These are phyloP conservation scores for Castanea mollissima DNA, from an alignment of 306 rosid species.

Conservation along the genomic window DNA sequence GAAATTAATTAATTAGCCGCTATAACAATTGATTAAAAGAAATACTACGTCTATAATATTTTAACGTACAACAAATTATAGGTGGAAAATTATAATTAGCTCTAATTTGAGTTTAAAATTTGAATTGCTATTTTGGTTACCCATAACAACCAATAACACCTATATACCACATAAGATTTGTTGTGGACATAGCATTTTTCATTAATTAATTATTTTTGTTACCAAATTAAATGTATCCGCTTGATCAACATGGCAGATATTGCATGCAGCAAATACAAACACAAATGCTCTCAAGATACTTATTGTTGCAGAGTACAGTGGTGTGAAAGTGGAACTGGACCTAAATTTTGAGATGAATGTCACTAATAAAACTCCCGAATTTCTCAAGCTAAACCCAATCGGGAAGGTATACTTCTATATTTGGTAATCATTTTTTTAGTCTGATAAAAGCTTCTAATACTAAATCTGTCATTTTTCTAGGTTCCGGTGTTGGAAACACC, in stretches of 20 bases:
- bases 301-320: conserved; percentile 57
- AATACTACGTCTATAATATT: too few species aligned
- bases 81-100: too few species aligned
- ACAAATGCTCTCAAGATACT: conserved; percentile 58
- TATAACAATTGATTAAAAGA: too few species aligned
- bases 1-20: background rate
- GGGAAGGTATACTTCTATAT: conserved; percentile 54
- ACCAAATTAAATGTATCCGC: background rate
- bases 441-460: too few species aligned
- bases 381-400: conserved; percentile 75
- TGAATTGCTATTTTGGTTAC: too few species aligned
- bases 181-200: too few species aligned
- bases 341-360: conserved; percentile 67
- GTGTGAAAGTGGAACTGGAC: conserved; percentile 49
- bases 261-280: conserved; percentile 47
- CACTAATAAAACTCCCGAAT: conserved; percentile 38
- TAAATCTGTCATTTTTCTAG: conserved; percentile 22
- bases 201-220: background rate
- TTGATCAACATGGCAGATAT: conserved; percentile 38
- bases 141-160: too few species aligned
- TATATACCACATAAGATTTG: too few species aligned
- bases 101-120: too few species aligned
- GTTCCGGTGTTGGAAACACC: conserved; percentile 76
- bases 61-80: too few species aligned
- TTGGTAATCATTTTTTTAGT: background rate